These are phyloP conservation scores for Mytilinidion resinicola DNA, from an alignment of 495 filamentous ascomycete species.

Conservation along the genomic window DNA sequence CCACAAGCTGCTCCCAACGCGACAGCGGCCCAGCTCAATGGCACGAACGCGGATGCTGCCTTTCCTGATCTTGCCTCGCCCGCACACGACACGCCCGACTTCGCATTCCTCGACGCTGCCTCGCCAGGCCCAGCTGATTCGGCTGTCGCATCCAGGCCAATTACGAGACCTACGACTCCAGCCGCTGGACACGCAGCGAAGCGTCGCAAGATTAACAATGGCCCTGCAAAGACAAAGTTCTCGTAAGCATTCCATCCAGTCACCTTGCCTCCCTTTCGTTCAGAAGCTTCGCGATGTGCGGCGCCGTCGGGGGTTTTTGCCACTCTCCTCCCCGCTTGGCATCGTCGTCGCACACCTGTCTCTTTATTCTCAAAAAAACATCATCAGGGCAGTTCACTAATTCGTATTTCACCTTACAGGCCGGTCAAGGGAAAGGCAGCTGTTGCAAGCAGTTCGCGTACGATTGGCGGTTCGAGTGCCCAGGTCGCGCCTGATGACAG, in stretches of 20 bases:
- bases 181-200: constrained; percentile 13
- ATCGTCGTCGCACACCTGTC: no score
- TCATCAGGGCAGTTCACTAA: constrained; percentile 15
- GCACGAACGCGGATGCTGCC: neutral
- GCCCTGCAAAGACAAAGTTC: constrained; percentile 22
- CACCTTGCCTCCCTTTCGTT: constrained; percentile 9
- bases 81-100: neutral
- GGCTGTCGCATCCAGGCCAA: constrained; percentile 14
- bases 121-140: neutral
- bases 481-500: constrained; percentile 28
- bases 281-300: neutral
- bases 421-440: constrained; percentile 26
- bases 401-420: constrained; percentile 10
- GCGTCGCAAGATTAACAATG: constrained; percentile 18
- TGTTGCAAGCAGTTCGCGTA: constrained; percentile 22
- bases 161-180: constrained; percentile 21
- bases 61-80: neutral
- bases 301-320: neutral
- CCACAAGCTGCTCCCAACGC: neutral
- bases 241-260: constrained; percentile 23
- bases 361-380: neutral
- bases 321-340: no score
- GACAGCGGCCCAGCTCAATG: neutral
- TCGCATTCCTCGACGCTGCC: constrained; percentile 2
- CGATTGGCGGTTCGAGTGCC: constrained; percentile 18